Percentiles rank a stretch among this genome's conserved stretches.
Evolutionary conservation across 345 rosid species (phyloP).

Genomic region (Bretschneidera sinensis): DNA sequence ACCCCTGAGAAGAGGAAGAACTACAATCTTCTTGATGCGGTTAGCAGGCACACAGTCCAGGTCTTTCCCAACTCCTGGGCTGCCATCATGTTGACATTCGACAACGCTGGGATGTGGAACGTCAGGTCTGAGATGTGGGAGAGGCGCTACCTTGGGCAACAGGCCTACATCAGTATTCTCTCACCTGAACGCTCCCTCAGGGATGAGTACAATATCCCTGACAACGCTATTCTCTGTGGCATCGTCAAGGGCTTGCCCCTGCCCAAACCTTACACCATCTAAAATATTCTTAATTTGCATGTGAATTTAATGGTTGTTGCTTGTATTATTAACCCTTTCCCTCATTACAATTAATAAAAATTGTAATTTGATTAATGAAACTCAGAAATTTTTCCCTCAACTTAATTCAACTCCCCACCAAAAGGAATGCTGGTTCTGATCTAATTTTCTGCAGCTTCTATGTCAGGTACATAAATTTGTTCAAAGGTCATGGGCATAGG

Average conservation of each 20-base stretch:
- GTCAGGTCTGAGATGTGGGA: slow-evolving; percentile 59
- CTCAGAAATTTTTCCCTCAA: no score
- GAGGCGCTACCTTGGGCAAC: slow-evolving; percentile 69
- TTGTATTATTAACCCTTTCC: no score
- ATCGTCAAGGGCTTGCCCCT: slow-evolving; percentile 35
- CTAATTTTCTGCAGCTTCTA: no score
- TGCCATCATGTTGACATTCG: slow-evolving; percentile 72
- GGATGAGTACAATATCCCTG: slow-evolving; percentile 85
- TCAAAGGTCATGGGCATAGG: no score
- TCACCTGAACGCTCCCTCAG: slow-evolving; percentile 67
- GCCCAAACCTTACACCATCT: slow-evolving; percentile 57
- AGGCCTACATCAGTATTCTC: slow-evolving; percentile 57
- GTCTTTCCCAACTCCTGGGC: slow-evolving; percentile 91
- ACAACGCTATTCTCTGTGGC: slow-evolving; percentile 54
- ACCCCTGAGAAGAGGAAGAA: slow-evolving; percentile 68
- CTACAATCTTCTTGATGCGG: slow-evolving; percentile 80
- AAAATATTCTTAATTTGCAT: no score
- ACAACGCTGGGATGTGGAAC: slow-evolving; percentile 96
- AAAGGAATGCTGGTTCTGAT: no score
- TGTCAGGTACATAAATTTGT: no score
- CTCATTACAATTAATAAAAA: no score
- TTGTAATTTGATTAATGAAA: no score
- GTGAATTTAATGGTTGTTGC: no score
- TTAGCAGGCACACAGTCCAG: slow-evolving; percentile 76
- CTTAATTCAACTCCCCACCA: no score